phyloP scores from a whole-genome alignment of 2,329 filamentous ascomycete genomes.

The Fusarium acutatum region DNA sequence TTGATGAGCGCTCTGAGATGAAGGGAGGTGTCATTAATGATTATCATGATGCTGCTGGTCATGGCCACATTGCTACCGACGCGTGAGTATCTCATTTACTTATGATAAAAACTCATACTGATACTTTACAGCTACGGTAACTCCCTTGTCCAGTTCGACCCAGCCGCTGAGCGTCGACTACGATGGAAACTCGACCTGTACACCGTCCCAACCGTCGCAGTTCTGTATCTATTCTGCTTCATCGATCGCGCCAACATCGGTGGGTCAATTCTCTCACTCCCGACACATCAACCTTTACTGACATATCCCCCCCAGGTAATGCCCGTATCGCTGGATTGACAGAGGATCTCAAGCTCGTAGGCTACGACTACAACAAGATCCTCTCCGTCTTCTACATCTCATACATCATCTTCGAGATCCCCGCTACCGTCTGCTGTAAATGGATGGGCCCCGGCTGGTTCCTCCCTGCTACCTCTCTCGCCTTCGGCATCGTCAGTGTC shows the following conservation, averaged over 20 bases:
- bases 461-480: conserved; percentile 64
- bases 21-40: conserved; percentile 27
- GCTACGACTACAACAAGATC: conserved; percentile 70
- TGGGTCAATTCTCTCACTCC: conserved; percentile 43
- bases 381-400: conserved; percentile 71
- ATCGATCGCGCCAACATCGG: conserved; percentile 80
- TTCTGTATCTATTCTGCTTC: conserved; percentile 78
- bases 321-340: conserved; percentile 67
- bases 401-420: conserved; percentile 73
- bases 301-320: conserved; percentile 44
- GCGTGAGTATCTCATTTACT: conserved; percentile 24
- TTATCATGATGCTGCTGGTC: conserved; percentile 33
- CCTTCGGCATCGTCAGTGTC: conserved; percentile 66
- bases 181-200: conserved; percentile 71
- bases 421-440: conserved; percentile 70
- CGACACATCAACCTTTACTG: not conserved
- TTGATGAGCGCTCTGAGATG: conserved; percentile 33
- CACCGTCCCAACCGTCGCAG: conserved; percentile 70
- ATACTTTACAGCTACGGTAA: conserved; percentile 34
- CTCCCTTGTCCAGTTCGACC: conserved; percentile 39
- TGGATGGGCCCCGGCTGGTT: conserved; percentile 72
- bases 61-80: conserved; percentile 35
- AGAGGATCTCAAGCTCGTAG: conserved; percentile 61
- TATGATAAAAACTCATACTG: not conserved
- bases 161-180: conserved; percentile 62